Base-by-base conservation (phyloP, 129 eudicot genomes). In the Centella asiatica region DNA sequence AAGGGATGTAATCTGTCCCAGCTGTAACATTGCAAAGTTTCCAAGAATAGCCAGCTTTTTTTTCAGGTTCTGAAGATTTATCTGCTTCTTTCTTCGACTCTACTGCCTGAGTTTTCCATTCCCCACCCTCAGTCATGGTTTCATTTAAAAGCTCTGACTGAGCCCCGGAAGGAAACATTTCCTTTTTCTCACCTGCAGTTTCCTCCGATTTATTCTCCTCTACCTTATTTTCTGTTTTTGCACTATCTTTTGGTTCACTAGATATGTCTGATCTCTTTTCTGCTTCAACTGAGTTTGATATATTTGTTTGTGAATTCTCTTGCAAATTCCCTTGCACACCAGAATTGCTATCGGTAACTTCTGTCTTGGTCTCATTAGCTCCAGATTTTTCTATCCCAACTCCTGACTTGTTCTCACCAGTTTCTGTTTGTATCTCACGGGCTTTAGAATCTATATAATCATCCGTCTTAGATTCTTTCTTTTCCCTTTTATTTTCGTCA, bases 1-100 rank as follows among this genome's bases (percentile, higher is more conserved):
- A 81, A 2, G 87, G 87, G 39, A 81, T 81, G 63, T 72, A 81
- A 72, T 81, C 80, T 3, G 80, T 12, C 6, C 87, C 87, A 11
- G 80, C 78, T 15, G 57, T 58, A 10, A 42, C 76, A 39, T 77
- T 77, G 70, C 87, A 81, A 19, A 65, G 75, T 63, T 74, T 58
- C 83, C 87, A 81, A 5, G 31, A 64, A 57, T 70, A 81, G 11
- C 72, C 67, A 24, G 51, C 48, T 55, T 70, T 53, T 56, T 64
- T 50, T 17, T 65, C 51, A 44, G 56, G 50, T 32, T 42, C 59
- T 1, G 33, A 69, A 48, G 47, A 55, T 57, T 72, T 62, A 59
- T 50, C 58, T 19, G 66, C 46, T 65, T 75, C 78, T 62, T 75
- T 78, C 18, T 68, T 67, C 23, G 85, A 78, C 77, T 82, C 82